Evolutionary conservation across 768 basidiomycete species (phyloP).

Genomic region (Chalciporus pseudorubinellus): DNA sequence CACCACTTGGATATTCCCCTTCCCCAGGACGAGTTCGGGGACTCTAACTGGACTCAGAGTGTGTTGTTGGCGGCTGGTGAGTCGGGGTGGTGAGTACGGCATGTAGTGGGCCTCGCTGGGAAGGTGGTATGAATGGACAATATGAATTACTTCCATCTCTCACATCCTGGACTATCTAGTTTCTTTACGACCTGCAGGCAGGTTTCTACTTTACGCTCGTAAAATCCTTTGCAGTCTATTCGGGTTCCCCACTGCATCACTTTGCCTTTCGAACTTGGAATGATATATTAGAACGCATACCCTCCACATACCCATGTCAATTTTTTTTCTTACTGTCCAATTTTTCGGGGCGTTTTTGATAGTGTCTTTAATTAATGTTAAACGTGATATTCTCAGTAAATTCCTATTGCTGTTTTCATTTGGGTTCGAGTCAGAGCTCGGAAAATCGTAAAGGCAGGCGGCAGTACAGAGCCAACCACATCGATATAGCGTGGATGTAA

Average conservation of each 20-base stretch:
- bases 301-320: constrained; percentile 2
- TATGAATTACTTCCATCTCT: constrained; percentile 5
- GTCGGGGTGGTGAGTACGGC: constrained; percentile 28
- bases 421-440: too few relatives aligned
- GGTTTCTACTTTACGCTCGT: constrained; percentile 22
- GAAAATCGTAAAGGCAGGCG: too few relatives aligned
- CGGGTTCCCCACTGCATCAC: constrained; percentile 9
- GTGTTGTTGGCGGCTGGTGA: constrained; percentile 71
- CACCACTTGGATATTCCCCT: constrained; percentile 27
- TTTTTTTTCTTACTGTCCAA: neutral
- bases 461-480: too few relatives aligned
- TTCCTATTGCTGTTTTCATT: too few relatives aligned
- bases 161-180: constrained; percentile 17
- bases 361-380: neutral
- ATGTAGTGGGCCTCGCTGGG: neutral
- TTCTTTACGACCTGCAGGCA: constrained; percentile 31
- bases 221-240: constrained; percentile 16
- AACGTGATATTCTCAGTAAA: neutral
- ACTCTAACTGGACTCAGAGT: constrained; percentile 72
- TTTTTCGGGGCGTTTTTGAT: neutral
- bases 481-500: too few relatives aligned
- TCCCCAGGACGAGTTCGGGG: constrained; percentile 38
- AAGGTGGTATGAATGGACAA: constrained; percentile 8
- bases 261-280: constrained; percentile 3
- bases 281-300: constrained; percentile 24